phyloP scores from a whole-genome alignment of 345 rosid genomes.

The Microcos paniculata region DNA sequence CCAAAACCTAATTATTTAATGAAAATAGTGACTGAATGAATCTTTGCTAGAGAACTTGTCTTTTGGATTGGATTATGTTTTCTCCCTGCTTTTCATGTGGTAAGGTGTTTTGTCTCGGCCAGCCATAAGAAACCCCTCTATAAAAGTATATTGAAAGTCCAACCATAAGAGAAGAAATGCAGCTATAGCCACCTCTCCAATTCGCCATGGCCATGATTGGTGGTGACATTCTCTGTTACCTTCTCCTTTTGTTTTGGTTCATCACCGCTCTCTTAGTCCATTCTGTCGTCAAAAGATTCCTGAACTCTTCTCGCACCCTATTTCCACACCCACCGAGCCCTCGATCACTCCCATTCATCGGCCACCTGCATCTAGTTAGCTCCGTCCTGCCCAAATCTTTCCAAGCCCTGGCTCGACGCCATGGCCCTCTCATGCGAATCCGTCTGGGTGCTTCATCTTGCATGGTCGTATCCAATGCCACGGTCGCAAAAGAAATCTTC shows the following conservation, averaged over 20 bases:
- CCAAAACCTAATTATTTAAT: too few relatives aligned
- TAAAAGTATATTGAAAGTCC: not conserved
- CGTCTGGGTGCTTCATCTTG: constrained; percentile 46
- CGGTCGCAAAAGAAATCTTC: constrained; percentile 44
- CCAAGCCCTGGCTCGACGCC: constrained; percentile 35
- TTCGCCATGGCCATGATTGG: constrained; percentile 16
- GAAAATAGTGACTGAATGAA: too few relatives aligned
- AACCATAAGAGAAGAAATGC: not conserved
- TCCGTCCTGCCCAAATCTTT: constrained; percentile 39
- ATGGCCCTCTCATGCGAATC: constrained; percentile 47
- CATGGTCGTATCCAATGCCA: constrained; percentile 37
- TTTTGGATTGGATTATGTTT: too few relatives aligned
- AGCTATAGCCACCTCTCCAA: not conserved
- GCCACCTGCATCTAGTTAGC: constrained; percentile 46
- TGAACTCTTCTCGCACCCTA: not conserved
- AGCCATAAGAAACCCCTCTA: too few relatives aligned
- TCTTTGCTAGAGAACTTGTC: too few relatives aligned
- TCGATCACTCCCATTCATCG: constrained; percentile 45
- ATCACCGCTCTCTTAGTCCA: constrained; percentile 25
- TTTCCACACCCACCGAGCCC: constrained; percentile 40
- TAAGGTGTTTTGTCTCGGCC: too few relatives aligned
- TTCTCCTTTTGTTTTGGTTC: constrained; percentile 28
- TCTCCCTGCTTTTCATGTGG: too few relatives aligned
- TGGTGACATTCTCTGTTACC: constrained; percentile 1
- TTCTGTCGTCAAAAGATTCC: constrained; percentile 13